These are phyloP conservation scores for Hymenoscyphus salicellus DNA, from an alignment of 2,329 filamentous ascomycete species.

Conservation along the genomic window DNA sequence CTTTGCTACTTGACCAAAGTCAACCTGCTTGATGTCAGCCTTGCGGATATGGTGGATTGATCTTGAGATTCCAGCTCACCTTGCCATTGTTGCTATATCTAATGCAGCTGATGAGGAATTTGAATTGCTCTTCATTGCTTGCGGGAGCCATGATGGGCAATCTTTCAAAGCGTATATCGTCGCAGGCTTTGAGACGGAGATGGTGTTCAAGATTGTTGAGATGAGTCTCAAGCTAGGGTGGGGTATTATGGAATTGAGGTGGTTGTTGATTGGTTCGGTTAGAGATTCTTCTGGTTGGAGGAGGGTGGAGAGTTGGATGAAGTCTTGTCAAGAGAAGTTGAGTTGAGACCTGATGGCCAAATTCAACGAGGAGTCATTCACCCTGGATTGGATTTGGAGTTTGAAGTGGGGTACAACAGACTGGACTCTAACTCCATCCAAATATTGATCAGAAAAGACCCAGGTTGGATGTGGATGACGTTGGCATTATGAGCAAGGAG, in stretches of 20 bases:
- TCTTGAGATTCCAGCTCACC: conserved; percentile 41
- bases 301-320: background rate
- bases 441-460: background rate
- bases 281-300: background rate
- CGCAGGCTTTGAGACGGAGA: background rate
- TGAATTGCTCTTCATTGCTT: conserved; percentile 56
- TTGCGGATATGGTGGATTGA: background rate
- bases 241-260: background rate
- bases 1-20: conserved; percentile 62
- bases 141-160: conserved; percentile 45
- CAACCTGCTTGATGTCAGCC: conserved; percentile 48
- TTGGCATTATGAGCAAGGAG: background rate
- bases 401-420: background rate
- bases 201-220: background rate
- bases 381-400: background rate
- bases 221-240: background rate
- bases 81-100: conserved; percentile 57
- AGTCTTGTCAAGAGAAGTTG: background rate
- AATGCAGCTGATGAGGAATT: conserved; percentile 66
- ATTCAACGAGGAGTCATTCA: background rate
- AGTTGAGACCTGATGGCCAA: background rate
- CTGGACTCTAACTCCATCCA: background rate
- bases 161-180: background rate
- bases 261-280: background rate
- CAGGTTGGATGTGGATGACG: conserved; percentile 7